Percentiles rank a stretch among this genome's conserved stretches.
Evolutionary conservation across 306 rosid genomes (phyloP).

Genomic region (Begonia masoniana): DNA sequence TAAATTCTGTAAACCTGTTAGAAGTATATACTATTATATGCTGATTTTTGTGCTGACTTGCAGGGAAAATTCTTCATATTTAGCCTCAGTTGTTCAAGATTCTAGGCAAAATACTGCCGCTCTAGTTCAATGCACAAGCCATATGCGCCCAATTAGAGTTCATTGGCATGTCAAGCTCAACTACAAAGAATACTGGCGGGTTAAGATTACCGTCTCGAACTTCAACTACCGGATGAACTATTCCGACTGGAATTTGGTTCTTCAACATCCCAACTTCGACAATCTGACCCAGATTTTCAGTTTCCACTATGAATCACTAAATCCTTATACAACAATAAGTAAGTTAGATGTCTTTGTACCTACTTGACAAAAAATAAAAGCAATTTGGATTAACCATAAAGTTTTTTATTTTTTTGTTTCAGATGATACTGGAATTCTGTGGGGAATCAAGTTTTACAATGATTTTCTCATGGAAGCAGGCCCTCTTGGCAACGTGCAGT

Average conservation of each 20-base stretch:
- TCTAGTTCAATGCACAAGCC: constrained; percentile 47
- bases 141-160: constrained; percentile 48
- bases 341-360: constrained; percentile 12
- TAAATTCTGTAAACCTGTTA: not conserved
- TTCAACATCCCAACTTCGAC: constrained; percentile 48
- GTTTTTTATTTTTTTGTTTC: too few species aligned
- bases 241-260: constrained; percentile 48
- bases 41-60: constrained; percentile 7
- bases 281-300: constrained; percentile 49
- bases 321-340: constrained; percentile 40
- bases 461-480: constrained; percentile 43
- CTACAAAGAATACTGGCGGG: constrained; percentile 56
- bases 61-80: constrained; percentile 29
- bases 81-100: constrained; percentile 23
- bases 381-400: too few species aligned
- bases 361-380: constrained; percentile 4
- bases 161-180: constrained; percentile 53
- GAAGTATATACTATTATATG: constrained; percentile 3
- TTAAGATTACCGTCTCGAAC: constrained; percentile 46
- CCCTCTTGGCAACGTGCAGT: constrained; percentile 37
- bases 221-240: constrained; percentile 46
- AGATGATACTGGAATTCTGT: constrained; percentile 54
- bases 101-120: constrained; percentile 20
- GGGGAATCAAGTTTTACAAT: constrained; percentile 50
- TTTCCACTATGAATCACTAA: constrained; percentile 34